These are phyloP conservation scores for Trypanosomatidae sp. DNA, from an alignment of 208 protist species.

Conservation along the genomic window DNA sequence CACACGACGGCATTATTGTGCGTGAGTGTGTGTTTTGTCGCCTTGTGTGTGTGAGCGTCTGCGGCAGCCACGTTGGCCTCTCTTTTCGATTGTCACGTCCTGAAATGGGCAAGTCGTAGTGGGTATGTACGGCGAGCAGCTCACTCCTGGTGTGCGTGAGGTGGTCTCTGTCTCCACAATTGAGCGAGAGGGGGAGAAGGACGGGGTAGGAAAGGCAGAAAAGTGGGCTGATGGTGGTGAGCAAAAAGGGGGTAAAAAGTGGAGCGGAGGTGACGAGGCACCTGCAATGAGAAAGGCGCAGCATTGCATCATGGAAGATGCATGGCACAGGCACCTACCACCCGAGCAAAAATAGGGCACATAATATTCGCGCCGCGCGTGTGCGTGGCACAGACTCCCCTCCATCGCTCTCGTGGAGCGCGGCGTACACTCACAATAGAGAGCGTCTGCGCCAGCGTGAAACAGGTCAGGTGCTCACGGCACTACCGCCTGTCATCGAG, in stretches of 20 bases:
- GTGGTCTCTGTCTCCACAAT: background rate
- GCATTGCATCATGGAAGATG: background rate
- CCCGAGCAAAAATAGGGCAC: no score
- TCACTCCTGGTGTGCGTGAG: background rate
- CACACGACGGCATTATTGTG: conserved; percentile 21
- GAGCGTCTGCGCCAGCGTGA: background rate
- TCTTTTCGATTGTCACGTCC: background rate
- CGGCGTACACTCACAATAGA: background rate
- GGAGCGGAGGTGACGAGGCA: background rate
- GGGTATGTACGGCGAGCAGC: background rate
- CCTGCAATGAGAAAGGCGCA: background rate
- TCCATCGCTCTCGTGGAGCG: background rate
- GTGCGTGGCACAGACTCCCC: background rate
- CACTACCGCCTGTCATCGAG: background rate
- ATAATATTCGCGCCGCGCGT: background rate
- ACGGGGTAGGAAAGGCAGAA: background rate
- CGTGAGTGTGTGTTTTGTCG: background rate
- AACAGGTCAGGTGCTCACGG: background rate
- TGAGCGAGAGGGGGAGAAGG: background rate
- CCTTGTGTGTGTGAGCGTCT: background rate
- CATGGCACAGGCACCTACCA: background rate
- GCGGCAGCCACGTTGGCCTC: background rate
- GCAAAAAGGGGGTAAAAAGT: background rate
- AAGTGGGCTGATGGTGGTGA: background rate
- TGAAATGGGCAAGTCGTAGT: background rate